A percentile compares a stretch with the other conserved stretches of the same genome.
Conservation (phyloP, 371 early-diverging fungal species). For the Mortierella sp. region DNA sequence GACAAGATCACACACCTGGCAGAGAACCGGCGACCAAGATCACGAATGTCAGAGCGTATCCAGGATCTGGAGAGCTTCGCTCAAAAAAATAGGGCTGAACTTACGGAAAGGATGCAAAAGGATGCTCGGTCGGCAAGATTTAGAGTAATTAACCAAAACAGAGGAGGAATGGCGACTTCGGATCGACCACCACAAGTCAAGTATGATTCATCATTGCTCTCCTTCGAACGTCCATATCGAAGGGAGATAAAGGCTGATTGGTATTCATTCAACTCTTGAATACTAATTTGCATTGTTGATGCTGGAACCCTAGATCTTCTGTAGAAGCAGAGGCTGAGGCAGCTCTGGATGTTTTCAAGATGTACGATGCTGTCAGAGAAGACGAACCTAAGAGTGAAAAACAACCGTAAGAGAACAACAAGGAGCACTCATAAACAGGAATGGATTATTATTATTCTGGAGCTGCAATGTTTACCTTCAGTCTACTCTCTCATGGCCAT, state of each 20-base stretch:
- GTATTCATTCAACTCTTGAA: neutral
- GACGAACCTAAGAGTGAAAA: conserved; percentile 59
- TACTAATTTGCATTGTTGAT: neutral
- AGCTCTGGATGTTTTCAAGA: conserved; percentile 63
- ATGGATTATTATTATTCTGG: neutral
- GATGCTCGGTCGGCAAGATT: conserved; percentile 68
- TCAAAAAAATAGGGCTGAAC: conserved; percentile 21
- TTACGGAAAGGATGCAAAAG: conserved; percentile 42
- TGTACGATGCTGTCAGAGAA: conserved; percentile 79
- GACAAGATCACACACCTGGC: conserved; percentile 66
- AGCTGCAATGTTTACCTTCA: neutral
- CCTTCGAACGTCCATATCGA: neutral
- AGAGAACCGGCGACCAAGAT: conserved; percentile 59
- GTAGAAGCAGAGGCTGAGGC: conserved; percentile 44
- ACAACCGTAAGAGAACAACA: conserved; percentile 29
- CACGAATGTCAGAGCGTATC: conserved; percentile 30
- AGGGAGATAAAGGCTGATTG: neutral
- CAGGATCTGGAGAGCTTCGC: conserved; percentile 29
- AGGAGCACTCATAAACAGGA: neutral
- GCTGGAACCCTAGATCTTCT: conserved; percentile 21
- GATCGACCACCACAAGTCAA: conserved; percentile 48
- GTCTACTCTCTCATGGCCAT: conserved; percentile 13
- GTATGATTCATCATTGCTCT: neutral
- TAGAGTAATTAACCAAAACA: conserved; percentile 69
- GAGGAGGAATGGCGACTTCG: conserved; percentile 39